Conservation (phyloP, 73 alveolate genomes). For the Tetrahymena borealis region DNA sequence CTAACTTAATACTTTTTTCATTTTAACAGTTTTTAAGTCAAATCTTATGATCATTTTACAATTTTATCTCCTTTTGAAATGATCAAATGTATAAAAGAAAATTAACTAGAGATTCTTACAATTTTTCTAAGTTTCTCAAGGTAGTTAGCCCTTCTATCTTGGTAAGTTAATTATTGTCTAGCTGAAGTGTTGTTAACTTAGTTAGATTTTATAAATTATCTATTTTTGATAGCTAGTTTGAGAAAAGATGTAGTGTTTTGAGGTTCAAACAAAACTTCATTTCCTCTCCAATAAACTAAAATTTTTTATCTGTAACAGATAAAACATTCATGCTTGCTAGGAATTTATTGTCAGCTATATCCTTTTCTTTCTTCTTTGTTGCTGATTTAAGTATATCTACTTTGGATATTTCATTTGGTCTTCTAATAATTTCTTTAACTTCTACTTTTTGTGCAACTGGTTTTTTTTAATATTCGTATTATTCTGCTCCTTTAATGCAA, state of each 20-base stretch:
- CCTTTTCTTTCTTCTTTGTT: neutral
- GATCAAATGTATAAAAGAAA: no score
- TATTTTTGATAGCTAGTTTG: neutral
- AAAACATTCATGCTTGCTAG: neutral
- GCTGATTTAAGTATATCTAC: neutral
- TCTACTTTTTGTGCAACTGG: neutral
- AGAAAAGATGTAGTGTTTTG: neutral
- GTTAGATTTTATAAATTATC: neutral
- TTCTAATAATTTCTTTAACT: neutral
- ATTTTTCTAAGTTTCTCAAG: neutral
- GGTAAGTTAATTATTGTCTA: neutral
- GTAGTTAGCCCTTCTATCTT: neutral
- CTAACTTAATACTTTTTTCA: no score
- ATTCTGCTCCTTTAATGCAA: neutral
- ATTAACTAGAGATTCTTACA: no score
- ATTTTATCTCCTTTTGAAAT: no score
- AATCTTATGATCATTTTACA: no score
- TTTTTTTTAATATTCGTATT: neutral
- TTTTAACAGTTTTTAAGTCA: no score
- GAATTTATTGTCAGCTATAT: neutral
- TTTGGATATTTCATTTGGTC: neutral
- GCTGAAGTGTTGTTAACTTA: neutral
- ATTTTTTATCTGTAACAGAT: neutral
- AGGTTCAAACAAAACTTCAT: neutral
- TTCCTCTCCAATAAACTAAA: neutral